Base-by-base conservation (phyloP, 2,329 filamentous ascomycete species). In the Diaporthe nobilis region DNA sequence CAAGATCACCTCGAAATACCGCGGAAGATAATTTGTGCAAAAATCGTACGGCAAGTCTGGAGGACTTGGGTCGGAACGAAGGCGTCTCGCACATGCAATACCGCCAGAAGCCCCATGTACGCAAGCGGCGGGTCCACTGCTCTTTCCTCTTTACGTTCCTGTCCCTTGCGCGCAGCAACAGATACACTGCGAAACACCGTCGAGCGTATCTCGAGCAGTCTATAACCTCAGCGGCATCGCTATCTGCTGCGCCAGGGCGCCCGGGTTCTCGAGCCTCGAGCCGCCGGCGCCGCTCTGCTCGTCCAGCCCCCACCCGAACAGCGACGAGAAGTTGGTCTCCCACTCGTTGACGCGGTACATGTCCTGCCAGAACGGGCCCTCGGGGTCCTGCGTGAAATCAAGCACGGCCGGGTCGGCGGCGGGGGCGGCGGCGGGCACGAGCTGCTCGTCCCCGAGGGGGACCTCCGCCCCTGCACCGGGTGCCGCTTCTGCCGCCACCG, bases 331-430 rank as follows among this genome's bases (percentile, higher is more conserved):
- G 25, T 60, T 72, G 37, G 51, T 61, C 37, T 77, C 73, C 75
- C 68, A 72, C 44, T 77, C 67, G n/a, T 61, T 67, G 2, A 65
- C 28, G 8, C 61, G 63, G 53, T 53, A 72, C 44, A 61, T 53
- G 20, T 77, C 75, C 68, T 75, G 68, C 72, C 68, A 63, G 28
- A 77, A 75, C 28, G 68, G 44, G 39, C 74, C 72, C 67, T 75
- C 75, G 6, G 71, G 44, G 31, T 47, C 65, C 44, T 74, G 75
- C n/a, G 47, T 44, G 51, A 71, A 12, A 6, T 65, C 72, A 6
- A 68, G 65, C 65, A 68, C 6, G 13, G 47, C 2, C 22, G 47
- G 31, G 2, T 68, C 65, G 15, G 31, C 65, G 9, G 37, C 47
- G 12, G 34, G 34, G 34, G 7, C 34, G 7, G 34, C 34, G 31